Conservation (phyloP, 345 rosid species). For the Erucastrum elatum region DNA sequence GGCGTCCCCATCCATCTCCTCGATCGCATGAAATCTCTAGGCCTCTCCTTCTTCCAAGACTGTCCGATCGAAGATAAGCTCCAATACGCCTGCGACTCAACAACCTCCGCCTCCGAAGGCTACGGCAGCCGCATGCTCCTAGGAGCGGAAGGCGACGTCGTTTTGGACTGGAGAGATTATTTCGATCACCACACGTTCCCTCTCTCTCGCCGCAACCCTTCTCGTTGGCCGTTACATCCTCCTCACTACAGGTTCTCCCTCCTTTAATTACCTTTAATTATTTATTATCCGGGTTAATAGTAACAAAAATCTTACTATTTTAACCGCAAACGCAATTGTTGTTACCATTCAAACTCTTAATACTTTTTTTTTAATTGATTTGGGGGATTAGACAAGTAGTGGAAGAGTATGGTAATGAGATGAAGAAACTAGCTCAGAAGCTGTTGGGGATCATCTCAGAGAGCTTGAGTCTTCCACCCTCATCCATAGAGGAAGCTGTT, state of each 20-base stretch:
- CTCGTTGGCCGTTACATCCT: conserved; percentile 71
- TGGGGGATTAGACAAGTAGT: conserved; percentile 47
- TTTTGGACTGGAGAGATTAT: conserved; percentile 94
- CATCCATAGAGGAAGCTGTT: conserved; percentile 58
- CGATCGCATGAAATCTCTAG: conserved; percentile 46
- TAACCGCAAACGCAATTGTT: too few relatives aligned
- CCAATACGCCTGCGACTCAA: conserved; percentile 64
- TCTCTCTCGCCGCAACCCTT: conserved; percentile 68
- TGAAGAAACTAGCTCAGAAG: conserved; percentile 60
- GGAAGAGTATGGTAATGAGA: conserved; percentile 58
- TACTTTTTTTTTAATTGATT: neutral
- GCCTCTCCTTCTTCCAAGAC: conserved; percentile 60
- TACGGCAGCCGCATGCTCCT: conserved; percentile 80
- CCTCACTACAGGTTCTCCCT: conserved; percentile 58
- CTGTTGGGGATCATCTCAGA: conserved; percentile 65
- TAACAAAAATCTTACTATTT: too few relatives aligned
- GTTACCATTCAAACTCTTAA: neutral
- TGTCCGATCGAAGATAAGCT: conserved; percentile 64
- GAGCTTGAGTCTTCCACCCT: conserved; percentile 54
- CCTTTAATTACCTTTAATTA: neutral
- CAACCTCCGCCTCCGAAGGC: conserved; percentile 73
- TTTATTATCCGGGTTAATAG: neutral
- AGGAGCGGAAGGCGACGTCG: conserved; percentile 39
- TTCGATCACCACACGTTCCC: conserved; percentile 89
- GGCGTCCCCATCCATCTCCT: conserved; percentile 58